These are phyloP conservation scores for Trichothecium roseum DNA, from an alignment of 2,329 filamentous ascomycete species.

Conservation along the genomic window DNA sequence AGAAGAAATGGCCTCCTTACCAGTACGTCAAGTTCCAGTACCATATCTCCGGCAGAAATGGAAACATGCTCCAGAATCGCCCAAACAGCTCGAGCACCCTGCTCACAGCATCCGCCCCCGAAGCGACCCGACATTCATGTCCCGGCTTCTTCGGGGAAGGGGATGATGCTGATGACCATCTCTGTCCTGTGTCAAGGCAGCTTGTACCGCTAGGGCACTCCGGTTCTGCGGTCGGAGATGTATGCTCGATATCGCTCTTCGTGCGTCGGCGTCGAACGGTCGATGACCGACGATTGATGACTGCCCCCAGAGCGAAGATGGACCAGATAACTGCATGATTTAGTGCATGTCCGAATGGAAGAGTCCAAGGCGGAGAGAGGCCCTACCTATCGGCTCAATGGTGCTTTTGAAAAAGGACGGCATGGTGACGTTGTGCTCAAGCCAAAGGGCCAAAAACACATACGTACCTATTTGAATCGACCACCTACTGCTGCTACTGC, in stretches of 20 bases:
- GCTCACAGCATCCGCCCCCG: not conserved
- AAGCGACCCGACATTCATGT: not conserved
- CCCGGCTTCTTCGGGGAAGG: not conserved
- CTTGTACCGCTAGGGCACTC: too few species aligned
- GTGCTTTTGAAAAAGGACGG: too few species aligned
- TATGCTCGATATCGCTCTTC: too few species aligned
- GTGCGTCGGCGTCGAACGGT: not conserved
- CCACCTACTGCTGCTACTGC: too few species aligned
- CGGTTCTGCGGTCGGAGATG: not conserved
- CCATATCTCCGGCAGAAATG: slow-evolving; percentile 23
- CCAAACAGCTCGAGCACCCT: slow-evolving; percentile 3
- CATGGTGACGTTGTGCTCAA: too few species aligned
- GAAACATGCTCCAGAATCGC: slow-evolving; percentile 18
- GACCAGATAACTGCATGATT: slow-evolving; percentile 1
- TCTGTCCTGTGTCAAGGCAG: too few species aligned
- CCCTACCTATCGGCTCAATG: too few species aligned
- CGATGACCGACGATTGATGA: slow-evolving; percentile 2
- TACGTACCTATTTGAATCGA: too few species aligned
- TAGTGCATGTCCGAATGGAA: too few species aligned
- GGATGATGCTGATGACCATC: too few species aligned
- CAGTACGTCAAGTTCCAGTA: slow-evolving; percentile 26
- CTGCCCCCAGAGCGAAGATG: not conserved
- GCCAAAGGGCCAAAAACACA: too few species aligned
- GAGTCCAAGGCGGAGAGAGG: too few species aligned
- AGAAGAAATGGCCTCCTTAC: slow-evolving; percentile 9